A percentile compares a stretch with the other conserved stretches of the same genome.
Evolutionary conservation across 176 grass and related monocot species (phyloP).

Genomic region (Carex kokanica): DNA sequence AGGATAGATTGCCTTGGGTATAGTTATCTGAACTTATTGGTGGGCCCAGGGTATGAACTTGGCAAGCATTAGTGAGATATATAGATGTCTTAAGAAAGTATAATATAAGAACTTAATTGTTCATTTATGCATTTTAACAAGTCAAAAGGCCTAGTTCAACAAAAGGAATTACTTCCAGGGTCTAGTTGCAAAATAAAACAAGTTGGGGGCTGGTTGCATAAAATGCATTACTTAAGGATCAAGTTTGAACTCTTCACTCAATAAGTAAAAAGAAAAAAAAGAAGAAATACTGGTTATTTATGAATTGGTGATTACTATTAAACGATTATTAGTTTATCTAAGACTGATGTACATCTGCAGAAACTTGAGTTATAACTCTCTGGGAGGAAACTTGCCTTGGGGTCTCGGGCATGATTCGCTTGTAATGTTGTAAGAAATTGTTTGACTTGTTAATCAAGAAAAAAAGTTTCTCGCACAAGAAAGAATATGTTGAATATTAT

Average conservation of each 20-base stretch:
- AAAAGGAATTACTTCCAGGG: neutral
- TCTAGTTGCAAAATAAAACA: neutral
- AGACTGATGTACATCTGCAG: constrained; percentile 29
- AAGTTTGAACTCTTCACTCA: neutral
- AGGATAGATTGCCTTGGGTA: no score
- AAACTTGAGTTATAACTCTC: constrained; percentile 96
- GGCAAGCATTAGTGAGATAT: no score
- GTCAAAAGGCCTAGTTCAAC: neutral
- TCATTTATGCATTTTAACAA: neutral
- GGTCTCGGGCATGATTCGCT: constrained; percentile 81
- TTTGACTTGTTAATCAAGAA: neutral
- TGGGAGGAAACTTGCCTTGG: constrained; percentile 71
- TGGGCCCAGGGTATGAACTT: no score
- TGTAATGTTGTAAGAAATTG: constrained; percentile 55
- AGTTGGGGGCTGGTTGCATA: neutral
- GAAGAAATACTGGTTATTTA: neutral
- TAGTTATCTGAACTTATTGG: no score
- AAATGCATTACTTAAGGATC: neutral
- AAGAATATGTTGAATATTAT: constrained; percentile 11
- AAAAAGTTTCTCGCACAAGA: neutral
- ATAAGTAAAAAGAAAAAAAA: neutral
- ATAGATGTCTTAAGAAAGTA: no score
- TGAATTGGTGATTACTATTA: neutral
- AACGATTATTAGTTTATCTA: neutral
- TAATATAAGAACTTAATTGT: no score